Base-by-base conservation (phyloP, 805 yeast species). In the Tetrapisispora iriomotensis region DNA sequence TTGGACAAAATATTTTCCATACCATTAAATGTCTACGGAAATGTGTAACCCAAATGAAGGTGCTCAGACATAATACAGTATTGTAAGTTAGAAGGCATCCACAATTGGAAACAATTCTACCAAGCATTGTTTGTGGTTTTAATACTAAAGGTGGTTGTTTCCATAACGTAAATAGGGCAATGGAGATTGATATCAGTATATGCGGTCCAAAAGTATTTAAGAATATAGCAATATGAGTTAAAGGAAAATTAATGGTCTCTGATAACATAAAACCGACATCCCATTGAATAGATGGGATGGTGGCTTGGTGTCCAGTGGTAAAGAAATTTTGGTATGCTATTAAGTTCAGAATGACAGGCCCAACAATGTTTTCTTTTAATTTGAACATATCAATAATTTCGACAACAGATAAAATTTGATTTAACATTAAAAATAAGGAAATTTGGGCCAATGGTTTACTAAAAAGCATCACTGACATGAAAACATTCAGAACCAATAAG, bases 1-100 rank as follows among this genome's bases (percentile, higher is more conserved):
- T 70, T 4, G 99, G 99, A 1, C 97, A 96, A 64, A 92, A 92
- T 24, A 92, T 83, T 65, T 92, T 92, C 98, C 98, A 92, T 20
- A 94, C 95, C 98, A 92, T 92, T 50, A 92, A 69, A 64, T 92
- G 99, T 47, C 99, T 73, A 54, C 94, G 74, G 60, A 90, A 84
- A 49, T 79, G 75, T 10, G 86, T 78, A 0, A 95, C 87, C 70
- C 86, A 86, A 8, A 82, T 65, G 58, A 86, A 75, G n/a, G 94
- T 75, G 37, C 83, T 74, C 40, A 82, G 62, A 27, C 92, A 76
- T 12, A 82, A 62, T 25, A 79, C 66, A 3, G 85, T 72, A 48
- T 84, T 85, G 53, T 85, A 82, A 6, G 82, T 71, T 24, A 83
- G 50, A 33, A 82, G 61, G 8, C 84, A 72, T 3, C 88, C 80